Percentiles rank a stretch among this genome's conserved stretches.
Evolutionary conservation across 805 yeast species (phyloP).

Genomic region (Candida michaelii): DNA sequence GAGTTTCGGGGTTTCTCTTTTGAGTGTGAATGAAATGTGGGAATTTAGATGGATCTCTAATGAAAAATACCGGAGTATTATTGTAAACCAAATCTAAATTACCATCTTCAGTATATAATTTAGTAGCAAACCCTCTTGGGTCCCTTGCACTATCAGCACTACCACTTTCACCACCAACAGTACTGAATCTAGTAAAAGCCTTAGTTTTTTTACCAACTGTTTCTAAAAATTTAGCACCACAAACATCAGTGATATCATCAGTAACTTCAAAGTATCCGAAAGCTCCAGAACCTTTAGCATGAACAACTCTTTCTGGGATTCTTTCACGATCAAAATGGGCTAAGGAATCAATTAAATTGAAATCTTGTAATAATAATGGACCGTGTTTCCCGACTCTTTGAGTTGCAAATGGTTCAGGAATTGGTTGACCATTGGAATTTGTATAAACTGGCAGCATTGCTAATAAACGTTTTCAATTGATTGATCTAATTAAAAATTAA

Average conservation of each 20-base stretch:
- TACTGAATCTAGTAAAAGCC: conserved; percentile 74
- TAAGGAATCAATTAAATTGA: conserved; percentile 72
- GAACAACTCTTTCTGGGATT: conserved; percentile 90
- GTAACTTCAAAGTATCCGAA: conserved; percentile 85
- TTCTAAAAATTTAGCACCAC: conserved; percentile 67
- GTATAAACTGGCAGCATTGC: conserved; percentile 55
- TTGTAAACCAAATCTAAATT: conserved; percentile 82
- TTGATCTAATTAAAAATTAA: neutral
- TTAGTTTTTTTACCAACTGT: conserved; percentile 78
- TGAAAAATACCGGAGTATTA: conserved; percentile 82
- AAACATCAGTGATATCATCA: conserved; percentile 74
- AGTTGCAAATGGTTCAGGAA: conserved; percentile 72
- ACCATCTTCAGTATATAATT: conserved; percentile 82
- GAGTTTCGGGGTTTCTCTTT: conserved; percentile 81
- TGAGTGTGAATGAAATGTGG: conserved; percentile 89
- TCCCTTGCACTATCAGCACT: conserved; percentile 83
- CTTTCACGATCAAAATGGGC: conserved; percentile 90
- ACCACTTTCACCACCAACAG: conserved; percentile 85
- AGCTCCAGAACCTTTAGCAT: conserved; percentile 93
- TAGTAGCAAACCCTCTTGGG: conserved; percentile 82
- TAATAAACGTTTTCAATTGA: neutral
- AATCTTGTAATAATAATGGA: conserved; percentile 79
- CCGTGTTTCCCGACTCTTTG: conserved; percentile 79
- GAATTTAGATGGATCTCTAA: conserved; percentile 83
- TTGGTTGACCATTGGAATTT: conserved; percentile 73